Evolutionary conservation across 1,139 yeast genomes (phyloP).

Genomic region (Hemisphaericaspora xylofermentans): DNA sequence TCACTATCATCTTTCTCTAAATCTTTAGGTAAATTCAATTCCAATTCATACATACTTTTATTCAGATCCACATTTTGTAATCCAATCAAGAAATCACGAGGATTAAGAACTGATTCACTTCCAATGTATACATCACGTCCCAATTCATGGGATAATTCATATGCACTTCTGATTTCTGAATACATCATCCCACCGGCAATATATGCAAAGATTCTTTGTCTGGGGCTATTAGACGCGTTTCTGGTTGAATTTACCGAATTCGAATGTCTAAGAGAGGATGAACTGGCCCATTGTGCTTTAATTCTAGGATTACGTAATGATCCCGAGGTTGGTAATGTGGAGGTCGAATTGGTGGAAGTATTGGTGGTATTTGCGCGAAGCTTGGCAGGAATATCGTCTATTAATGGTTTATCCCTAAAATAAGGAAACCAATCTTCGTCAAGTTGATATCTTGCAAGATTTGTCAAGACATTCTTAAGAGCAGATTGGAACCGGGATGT

Average conservation of each 20-base stretch:
- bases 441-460: constrained; percentile 46
- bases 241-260: constrained; percentile 8
- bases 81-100: constrained; percentile 52
- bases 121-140: constrained; percentile 83
- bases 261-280: constrained; percentile 25
- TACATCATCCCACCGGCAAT: constrained; percentile 90
- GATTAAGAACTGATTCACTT: constrained; percentile 73
- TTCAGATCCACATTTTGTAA: constrained; percentile 41
- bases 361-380: constrained; percentile 20
- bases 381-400: constrained; percentile 47
- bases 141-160: constrained; percentile 62
- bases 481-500: constrained; percentile 81
- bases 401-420: constrained; percentile 71
- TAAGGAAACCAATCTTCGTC: constrained; percentile 69
- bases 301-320: constrained; percentile 72
- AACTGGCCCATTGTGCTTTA: constrained; percentile 79
- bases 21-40: constrained; percentile 31
- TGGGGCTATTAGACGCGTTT: constrained; percentile 14
- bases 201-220: constrained; percentile 74
- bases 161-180: constrained; percentile 75
- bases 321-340: constrained; percentile 14
- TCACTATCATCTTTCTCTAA: constrained; percentile 21
- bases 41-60: constrained; percentile 33
- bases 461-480: constrained; percentile 55
- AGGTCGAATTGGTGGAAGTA: background rate